Percentiles rank a stretch among this genome's conserved stretches.
phyloP scores from a whole-genome alignment of 805 yeast species.

The Kluyveromyces lactis region DNA sequence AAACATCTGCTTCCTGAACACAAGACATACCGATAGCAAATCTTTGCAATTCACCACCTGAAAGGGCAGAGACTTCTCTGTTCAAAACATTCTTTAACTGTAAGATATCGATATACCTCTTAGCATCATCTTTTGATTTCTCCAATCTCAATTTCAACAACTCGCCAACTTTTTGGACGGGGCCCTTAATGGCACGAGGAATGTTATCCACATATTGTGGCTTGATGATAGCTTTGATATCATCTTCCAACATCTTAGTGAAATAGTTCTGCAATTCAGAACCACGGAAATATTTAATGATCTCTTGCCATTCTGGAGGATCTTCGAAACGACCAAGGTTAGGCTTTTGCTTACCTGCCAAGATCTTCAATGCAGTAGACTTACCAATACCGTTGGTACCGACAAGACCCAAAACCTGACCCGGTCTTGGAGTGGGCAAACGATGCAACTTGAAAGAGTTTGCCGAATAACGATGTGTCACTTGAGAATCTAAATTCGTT shows the following conservation, averaged over 20 bases:
- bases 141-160: constrained; percentile 71
- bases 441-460: constrained; percentile 96
- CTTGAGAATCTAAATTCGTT: constrained; percentile 84
- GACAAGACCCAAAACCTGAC: constrained; percentile 94
- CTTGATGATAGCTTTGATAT: constrained; percentile 93
- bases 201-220: constrained; percentile 98
- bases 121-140: constrained; percentile 52
- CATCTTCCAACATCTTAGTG: constrained; percentile 87
- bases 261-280: constrained; percentile 94
- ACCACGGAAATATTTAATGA: constrained; percentile 87
- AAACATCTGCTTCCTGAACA: constrained; percentile 89
- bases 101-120: constrained; percentile 56
- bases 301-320: constrained; percentile 97
- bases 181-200: constrained; percentile 92
- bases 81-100: constrained; percentile 69
- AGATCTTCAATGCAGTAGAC: constrained; percentile 91
- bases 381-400: constrained; percentile 99
- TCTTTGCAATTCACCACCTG: constrained; percentile 99
- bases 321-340: constrained; percentile 89
- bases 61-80: constrained; percentile 82
- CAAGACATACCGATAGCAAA: constrained; percentile 97
- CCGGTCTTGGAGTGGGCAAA: constrained; percentile 97
- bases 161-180: constrained; percentile 77
- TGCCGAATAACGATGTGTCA: constrained; percentile 95
- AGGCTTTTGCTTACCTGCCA: constrained; percentile 97